These are phyloP conservation scores for Volvariella volvacea DNA, from an alignment of 1,284 basidiomycete species.

Conservation along the genomic window DNA sequence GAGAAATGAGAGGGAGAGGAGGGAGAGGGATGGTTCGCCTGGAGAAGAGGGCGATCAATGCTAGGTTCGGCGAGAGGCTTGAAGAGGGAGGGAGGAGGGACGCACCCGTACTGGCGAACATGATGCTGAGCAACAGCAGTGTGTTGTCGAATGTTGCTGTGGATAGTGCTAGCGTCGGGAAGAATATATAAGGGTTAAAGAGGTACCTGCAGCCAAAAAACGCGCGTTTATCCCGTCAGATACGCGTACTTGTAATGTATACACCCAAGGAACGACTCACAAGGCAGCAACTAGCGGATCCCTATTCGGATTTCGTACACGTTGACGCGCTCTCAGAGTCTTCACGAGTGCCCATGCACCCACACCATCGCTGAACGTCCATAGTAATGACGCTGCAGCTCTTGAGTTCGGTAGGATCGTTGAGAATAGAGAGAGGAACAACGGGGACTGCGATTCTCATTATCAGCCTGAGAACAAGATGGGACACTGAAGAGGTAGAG, in stretches of 20 bases:
- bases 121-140: constrained; percentile 60
- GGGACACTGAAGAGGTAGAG: too few species aligned
- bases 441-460: constrained; percentile 81
- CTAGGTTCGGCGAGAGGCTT: not conserved
- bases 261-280: constrained; percentile 33
- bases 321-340: constrained; percentile 61
- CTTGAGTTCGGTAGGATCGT: constrained; percentile 52
- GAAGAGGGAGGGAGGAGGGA: constrained; percentile 1
- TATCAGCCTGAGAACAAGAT: too few species aligned
- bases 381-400: constrained; percentile 49
- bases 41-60: constrained; percentile 5
- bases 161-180: constrained; percentile 75
- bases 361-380: constrained; percentile 63
- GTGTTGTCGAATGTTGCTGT: constrained; percentile 78
- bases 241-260: constrained; percentile 1
- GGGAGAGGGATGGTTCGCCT: constrained; percentile 51
- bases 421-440: constrained; percentile 74
- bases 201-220: constrained; percentile 53
- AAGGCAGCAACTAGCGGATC: constrained; percentile 53
- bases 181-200: constrained; percentile 81
- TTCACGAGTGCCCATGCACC: constrained; percentile 61
- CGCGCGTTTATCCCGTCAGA: constrained; percentile 2
- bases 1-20: constrained; percentile 64
- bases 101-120: constrained; percentile 66
- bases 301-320: constrained; percentile 35